Evolutionary conservation across 768 basidiomycete species (phyloP).

Genomic region (Russula sp.): DNA sequence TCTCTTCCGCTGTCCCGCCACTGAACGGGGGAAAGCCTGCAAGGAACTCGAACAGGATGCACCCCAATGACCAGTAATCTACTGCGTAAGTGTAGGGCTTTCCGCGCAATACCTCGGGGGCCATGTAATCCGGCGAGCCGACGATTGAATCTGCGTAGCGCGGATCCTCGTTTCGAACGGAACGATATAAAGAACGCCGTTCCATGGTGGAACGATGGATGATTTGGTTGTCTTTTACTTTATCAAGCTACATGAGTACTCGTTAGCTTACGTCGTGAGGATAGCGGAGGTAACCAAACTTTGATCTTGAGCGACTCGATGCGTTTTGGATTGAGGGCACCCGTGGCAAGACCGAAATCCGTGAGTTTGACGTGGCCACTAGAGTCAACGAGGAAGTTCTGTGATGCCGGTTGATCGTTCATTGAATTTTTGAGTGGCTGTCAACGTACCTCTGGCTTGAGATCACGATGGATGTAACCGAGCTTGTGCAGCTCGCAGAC

Average conservation of each 20-base stretch:
- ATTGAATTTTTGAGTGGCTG: not conserved
- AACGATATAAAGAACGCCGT: constrained; percentile 89
- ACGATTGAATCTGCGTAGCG: constrained; percentile 97
- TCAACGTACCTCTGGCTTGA: constrained; percentile 90
- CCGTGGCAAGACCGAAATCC: constrained; percentile 96
- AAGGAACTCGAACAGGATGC: constrained; percentile 95
- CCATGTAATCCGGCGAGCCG: constrained; percentile 99
- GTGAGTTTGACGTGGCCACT: constrained; percentile 96
- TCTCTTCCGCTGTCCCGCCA: constrained; percentile 92
- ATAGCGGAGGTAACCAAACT: constrained; percentile 37
- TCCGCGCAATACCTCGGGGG: constrained; percentile 87
- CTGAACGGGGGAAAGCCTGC: constrained; percentile 98
- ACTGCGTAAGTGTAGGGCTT: constrained; percentile 95
- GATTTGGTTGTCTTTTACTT: constrained; percentile 90
- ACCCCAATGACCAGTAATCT: constrained; percentile 98
- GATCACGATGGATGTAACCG: constrained; percentile 96
- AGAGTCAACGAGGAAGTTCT: constrained; percentile 97
- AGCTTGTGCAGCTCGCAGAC: constrained; percentile 95
- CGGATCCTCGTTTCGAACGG: constrained; percentile 82
- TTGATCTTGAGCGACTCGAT: constrained; percentile 94
- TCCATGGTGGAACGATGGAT: constrained; percentile 90
- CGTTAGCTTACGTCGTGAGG: constrained; percentile 5
- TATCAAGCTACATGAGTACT: constrained; percentile 62
- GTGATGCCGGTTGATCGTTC: not conserved
- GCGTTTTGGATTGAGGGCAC: constrained; percentile 87